Base-by-base conservation (phyloP, 441 rosid species). In the Geranium incanum region DNA sequence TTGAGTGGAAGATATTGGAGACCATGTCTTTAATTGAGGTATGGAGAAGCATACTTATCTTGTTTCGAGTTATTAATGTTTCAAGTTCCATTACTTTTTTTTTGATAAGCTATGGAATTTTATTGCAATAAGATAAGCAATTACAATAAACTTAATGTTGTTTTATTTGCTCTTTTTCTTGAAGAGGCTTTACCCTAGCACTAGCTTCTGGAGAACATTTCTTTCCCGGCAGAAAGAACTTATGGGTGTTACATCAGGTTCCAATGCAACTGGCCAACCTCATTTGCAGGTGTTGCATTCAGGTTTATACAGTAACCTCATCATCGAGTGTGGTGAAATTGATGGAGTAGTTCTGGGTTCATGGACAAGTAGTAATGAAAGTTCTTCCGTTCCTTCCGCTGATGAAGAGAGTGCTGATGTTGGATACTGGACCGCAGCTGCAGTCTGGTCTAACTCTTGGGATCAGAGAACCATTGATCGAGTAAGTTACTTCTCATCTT, bases 391-490 rank as follows among this genome's bases (percentile, higher is more conserved):
- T 71, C 78, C 82, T 67, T 75, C 72, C 64, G 76, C 70, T 67
- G 92, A 87, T 76, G 90, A 89, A 80, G 89, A 82, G 75, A 74
- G 75, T 79, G 90, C 87, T 73, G 68, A 71, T 79, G 83, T 85
- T 79, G 99, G 98, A 77, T 95, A 89, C 77, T 95, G 99, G 99
- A 89, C 90, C 73, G 94, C 95, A 79, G 98, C 99, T 48, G 96
- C 96, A 41, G 90, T 86, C 70, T 95, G 99, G 99, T 93, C 87
- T 73, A 82, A 84, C 79, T 85, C 83, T 36, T 95, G 98, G 99
- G 99, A 95, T 82, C 96, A 88, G 80, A 89, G 86, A 84, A 95
- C 95, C 69, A 73, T 93, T 79, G 94, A 95, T 82, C 93, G 95
- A 74, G 99, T 95, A 84, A 86, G 91, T 71, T 36, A 68, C 52